Evolutionary conservation across 2,329 filamentous ascomycete genomes (phyloP).

Genomic region (Raffaelea deltoideospora): DNA sequence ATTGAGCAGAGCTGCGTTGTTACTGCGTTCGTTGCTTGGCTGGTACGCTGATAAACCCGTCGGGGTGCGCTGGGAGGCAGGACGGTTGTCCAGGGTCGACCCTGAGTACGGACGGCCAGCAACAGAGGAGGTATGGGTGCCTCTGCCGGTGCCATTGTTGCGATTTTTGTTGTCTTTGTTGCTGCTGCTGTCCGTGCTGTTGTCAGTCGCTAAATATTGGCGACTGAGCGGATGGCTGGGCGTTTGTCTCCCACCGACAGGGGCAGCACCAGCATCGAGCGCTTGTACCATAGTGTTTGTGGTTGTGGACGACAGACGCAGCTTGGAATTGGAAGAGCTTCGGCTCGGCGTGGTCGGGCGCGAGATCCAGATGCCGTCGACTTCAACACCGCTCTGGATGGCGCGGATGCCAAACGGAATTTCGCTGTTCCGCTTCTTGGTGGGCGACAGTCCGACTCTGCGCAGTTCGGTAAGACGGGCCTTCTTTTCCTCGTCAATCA

Average conservation of each 20-base stretch:
- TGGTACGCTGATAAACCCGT: slow-evolving; percentile 1
- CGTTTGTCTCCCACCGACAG: too few species aligned
- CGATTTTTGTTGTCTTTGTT: background rate
- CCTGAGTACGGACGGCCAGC: slow-evolving; percentile 2
- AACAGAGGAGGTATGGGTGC: background rate
- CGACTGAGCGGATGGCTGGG: too few species aligned
- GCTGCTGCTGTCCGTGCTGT: slow-evolving; percentile 5
- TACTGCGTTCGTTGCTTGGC: too few species aligned
- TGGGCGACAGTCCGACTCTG: slow-evolving; percentile 33
- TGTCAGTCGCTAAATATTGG: too few species aligned
- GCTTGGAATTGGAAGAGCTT: slow-evolving; percentile 9
- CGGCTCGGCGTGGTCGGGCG: slow-evolving; percentile 26
- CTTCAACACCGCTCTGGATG: slow-evolving; percentile 65
- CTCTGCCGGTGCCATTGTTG: background rate
- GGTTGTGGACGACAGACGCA: background rate
- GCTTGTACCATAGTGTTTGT: too few species aligned
- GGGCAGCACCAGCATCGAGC: too few species aligned
- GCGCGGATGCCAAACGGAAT: slow-evolving; percentile 80
- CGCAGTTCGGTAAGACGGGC: slow-evolving; percentile 36
- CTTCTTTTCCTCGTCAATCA: slow-evolving; percentile 52
- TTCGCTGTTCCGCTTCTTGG: slow-evolving; percentile 30
- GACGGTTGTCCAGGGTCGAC: slow-evolving; percentile 2
- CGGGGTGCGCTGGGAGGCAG: slow-evolving; percentile 1
- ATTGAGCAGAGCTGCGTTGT: too few species aligned
- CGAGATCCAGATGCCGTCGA: slow-evolving; percentile 74